Percentiles rank a stretch among this genome's conserved stretches.
phyloP scores from a whole-genome alignment of 768 basidiomycete genomes.

The Leccinellum luteum region DNA sequence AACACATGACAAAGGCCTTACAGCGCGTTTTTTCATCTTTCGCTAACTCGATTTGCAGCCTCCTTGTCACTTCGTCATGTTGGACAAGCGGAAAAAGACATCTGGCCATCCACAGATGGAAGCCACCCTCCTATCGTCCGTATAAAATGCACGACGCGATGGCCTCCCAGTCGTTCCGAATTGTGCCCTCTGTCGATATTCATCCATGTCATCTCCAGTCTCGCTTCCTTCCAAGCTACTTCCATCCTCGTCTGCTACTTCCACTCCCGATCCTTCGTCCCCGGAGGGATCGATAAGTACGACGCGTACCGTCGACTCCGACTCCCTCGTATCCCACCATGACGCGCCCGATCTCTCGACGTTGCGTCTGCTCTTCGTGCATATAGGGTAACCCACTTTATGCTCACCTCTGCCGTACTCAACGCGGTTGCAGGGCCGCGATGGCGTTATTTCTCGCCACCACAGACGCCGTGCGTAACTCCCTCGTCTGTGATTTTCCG shows the following conservation, averaged over 20 bases:
- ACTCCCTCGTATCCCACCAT: constrained; percentile 19
- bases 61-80: constrained; percentile 5
- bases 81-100: constrained; percentile 18
- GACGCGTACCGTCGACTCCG: constrained; percentile 20
- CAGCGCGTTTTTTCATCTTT: constrained; percentile 26
- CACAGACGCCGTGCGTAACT: constrained; percentile 68
- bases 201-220: constrained; percentile 17
- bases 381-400: constrained; percentile 55
- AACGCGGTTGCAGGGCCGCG: constrained; percentile 53
- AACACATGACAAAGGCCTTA: constrained; percentile 28
- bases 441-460: constrained; percentile 82
- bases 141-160: constrained; percentile 26
- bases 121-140: constrained; percentile 18
- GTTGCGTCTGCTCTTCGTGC: constrained; percentile 55
- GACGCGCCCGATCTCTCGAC: constrained; percentile 44
- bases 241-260: constrained; percentile 3
- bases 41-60: constrained; percentile 24
- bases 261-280: constrained; percentile 7
- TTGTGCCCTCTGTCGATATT: constrained; percentile 2
- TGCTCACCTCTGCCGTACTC: constrained; percentile 8
- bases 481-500: neutral
- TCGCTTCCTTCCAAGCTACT: constrained; percentile 8
- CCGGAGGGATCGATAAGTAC: constrained; percentile 22
- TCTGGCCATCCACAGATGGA: constrained; percentile 21
- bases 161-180: constrained; percentile 3